A percentile compares a stretch with the other conserved stretches of the same genome.
phyloP scores from a whole-genome alignment of 2,329 filamentous ascomycete species.

The Fusarium hainanense region DNA sequence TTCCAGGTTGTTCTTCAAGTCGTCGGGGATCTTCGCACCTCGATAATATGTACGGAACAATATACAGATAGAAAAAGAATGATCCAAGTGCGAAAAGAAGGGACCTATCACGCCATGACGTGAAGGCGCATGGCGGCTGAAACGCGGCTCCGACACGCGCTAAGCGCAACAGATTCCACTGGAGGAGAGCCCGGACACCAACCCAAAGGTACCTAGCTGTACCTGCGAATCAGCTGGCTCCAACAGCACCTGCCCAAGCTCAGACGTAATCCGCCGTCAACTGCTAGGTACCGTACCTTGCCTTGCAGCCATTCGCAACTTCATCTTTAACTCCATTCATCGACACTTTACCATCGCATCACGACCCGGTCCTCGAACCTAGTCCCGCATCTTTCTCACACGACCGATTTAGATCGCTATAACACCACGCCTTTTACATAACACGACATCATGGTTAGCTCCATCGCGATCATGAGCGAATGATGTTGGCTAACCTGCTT shows the following conservation, averaged over 20 bases:
- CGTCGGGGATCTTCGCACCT: neutral
- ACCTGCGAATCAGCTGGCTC: slow-evolving; percentile 30
- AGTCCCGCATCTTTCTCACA: neutral
- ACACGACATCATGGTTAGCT: slow-evolving; percentile 40
- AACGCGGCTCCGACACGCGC: slow-evolving; percentile 31
- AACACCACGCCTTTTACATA: neutral
- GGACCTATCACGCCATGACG: slow-evolving; percentile 32
- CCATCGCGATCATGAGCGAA: slow-evolving; percentile 5
- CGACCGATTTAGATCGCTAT: neutral
- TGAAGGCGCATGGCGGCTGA: slow-evolving; percentile 29
- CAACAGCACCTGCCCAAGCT: slow-evolving; percentile 33
- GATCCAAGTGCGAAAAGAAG: slow-evolving; percentile 22
- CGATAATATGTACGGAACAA: neutral
- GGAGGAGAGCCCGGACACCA: slow-evolving; percentile 1
- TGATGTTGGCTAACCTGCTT: slow-evolving; percentile 43
- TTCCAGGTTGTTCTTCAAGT: neutral
- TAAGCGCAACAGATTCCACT: slow-evolving; percentile 24
- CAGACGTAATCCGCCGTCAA: slow-evolving; percentile 39
- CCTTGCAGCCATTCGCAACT: slow-evolving; percentile 35
- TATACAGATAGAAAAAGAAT: slow-evolving; percentile 1
- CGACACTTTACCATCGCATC: slow-evolving; percentile 29
- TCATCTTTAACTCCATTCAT: slow-evolving; percentile 28
- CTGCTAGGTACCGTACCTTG: slow-evolving; percentile 28
- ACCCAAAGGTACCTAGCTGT: slow-evolving; percentile 17
- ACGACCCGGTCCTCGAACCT: slow-evolving; percentile 5